Evolutionary conservation across 805 yeast species (phyloP).

Genomic region (Citeromyces matritensis): DNA sequence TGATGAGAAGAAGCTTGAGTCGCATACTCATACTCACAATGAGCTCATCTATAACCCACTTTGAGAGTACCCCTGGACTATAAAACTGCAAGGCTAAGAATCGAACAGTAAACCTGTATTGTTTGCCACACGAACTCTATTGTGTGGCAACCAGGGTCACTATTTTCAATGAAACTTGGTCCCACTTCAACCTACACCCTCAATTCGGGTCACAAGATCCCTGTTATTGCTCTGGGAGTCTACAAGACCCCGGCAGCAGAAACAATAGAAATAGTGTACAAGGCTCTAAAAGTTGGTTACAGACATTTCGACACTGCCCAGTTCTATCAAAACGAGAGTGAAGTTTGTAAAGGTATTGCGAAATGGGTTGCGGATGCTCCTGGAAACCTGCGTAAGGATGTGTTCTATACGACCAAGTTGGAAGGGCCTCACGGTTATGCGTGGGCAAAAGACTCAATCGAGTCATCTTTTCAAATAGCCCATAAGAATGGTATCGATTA

Average conservation of each 20-base stretch:
- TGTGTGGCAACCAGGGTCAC: no score
- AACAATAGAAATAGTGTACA: conserved; percentile 26
- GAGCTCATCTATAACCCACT: no score
- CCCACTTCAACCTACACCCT: conserved; percentile 4
- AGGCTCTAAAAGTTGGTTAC: conserved; percentile 49
- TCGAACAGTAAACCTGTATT: no score
- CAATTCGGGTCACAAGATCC: conserved; percentile 33
- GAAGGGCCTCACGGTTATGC: conserved; percentile 17
- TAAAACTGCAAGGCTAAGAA: no score
- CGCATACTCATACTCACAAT: no score
- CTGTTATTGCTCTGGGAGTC: conserved; percentile 39
- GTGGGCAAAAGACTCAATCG: conserved; percentile 24
- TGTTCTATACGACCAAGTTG: conserved; percentile 25
- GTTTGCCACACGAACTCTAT: no score
- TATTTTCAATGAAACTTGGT: no score
- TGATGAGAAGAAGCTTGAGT: no score
- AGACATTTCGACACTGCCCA: conserved; percentile 59
- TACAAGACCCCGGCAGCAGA: conserved; percentile 21
- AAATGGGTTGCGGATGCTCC: conserved; percentile 32
- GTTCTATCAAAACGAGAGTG: conserved; percentile 40
- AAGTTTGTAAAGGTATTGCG: conserved; percentile 40
- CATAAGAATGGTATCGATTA: conserved; percentile 21
- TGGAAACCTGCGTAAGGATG: conserved; percentile 18
- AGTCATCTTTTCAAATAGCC: conserved; percentile 21
- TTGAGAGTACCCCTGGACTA: no score